Evolutionary conservation across 345 rosid genomes (phyloP).

Genomic region (Aquilaria sinensis): DNA sequence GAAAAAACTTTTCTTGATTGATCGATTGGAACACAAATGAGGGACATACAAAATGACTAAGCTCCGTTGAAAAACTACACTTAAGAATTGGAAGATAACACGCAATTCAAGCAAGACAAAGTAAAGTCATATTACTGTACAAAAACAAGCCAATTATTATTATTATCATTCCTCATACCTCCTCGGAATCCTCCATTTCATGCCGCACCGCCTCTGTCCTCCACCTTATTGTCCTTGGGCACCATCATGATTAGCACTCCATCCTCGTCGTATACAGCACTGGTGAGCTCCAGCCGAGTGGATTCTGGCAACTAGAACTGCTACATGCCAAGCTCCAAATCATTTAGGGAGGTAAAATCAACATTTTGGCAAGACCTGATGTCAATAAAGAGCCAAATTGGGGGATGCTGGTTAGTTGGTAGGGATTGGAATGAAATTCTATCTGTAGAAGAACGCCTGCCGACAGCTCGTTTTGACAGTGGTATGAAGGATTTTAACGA

Average conservation of each 20-base stretch:
- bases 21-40: slow-evolving; percentile 21
- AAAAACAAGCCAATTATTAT: slow-evolving; percentile 68
- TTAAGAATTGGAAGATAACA: slow-evolving; percentile 17
- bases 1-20: slow-evolving; percentile 13
- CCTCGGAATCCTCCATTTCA: slow-evolving; percentile 50
- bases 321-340: slow-evolving; percentile 91
- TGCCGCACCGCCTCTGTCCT: slow-evolving; percentile 28
- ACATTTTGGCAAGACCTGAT: too few relatives aligned
- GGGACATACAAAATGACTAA: slow-evolving; percentile 6
- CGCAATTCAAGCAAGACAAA: slow-evolving; percentile 4
- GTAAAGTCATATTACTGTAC: slow-evolving; percentile 48
- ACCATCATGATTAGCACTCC: slow-evolving; percentile 88
- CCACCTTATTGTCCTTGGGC: slow-evolving; percentile 54
- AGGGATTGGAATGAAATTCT: too few relatives aligned
- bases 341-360: slow-evolving; percentile 51
- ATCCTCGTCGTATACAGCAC: slow-evolving; percentile 51
- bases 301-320: slow-evolving; percentile 82
- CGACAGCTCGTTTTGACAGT: too few relatives aligned
- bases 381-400: too few relatives aligned
- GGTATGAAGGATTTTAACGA: too few relatives aligned
- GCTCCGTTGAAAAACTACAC: slow-evolving; percentile 6
- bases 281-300: slow-evolving; percentile 83
- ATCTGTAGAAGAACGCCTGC: too few relatives aligned
- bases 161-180: slow-evolving; percentile 47
- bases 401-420: too few relatives aligned